Base-by-base conservation (phyloP, 495 filamentous ascomycete genomes). In the Amorphotheca resinae region DNA sequence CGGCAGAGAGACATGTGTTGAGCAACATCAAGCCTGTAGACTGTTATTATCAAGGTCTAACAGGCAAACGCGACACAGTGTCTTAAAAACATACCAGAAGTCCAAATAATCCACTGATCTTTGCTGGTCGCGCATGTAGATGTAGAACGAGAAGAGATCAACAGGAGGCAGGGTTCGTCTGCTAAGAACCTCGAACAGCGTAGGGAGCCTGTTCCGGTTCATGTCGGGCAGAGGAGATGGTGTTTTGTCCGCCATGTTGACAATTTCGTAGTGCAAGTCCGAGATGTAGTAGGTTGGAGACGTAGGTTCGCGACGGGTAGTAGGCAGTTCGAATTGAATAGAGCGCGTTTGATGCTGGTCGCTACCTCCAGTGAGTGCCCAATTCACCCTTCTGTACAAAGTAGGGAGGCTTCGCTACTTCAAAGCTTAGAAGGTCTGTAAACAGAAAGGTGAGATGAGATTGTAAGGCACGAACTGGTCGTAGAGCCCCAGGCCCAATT, bases 111-210 rank as follows among this genome's bases (percentile, higher is more conserved):
- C 91, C 7, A 99, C 87, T 3, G 89, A 94, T 58, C 89, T 76
- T 58, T 96, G 88, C 64, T 95, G 87, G 60, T 99, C 93, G 44
- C 91, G 74, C 91, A 99, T 99, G 64, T 93, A 99, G 54, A 99
- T 96, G 69, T 96, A 96, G 69, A 96, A 96, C 2, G 88, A 94
- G 67, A 91, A 96, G 9, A 99, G 74, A 59, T 96, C 93, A 28
- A 96, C 89, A 0, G 91, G 91, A 33, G 93, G 79, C 15, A 88
- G 70, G 2, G 91, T 99, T 33, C 84, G 76, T 40, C 93, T 77
- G 53, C 86, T 93, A 28, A 99, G 70, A 28, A 96, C 91, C 59
- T 99, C 91, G 58, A 91, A 93, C 30, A 96, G 77, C 0, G 84
- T 95, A 14, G 91, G 91, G 9, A 99, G 73, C 28, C 91, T 76